Conservation (phyloP, 2,329 filamentous ascomycete genomes). For the Hymenotorrendiella dingleyae region DNA sequence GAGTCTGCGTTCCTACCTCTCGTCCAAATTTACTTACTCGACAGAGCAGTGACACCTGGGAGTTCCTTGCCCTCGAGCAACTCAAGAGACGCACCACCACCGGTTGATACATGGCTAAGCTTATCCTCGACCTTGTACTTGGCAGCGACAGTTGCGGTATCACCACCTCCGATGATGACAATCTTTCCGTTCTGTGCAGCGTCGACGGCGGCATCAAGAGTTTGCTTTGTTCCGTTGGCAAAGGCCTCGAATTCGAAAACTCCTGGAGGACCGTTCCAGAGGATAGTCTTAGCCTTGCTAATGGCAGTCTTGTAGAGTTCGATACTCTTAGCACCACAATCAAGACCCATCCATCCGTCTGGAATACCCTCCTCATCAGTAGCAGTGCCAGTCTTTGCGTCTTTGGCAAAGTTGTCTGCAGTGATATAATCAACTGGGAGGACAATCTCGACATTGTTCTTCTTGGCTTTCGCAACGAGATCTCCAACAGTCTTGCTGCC, state of each 20-base stretch:
- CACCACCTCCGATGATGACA: conserved; percentile 97
- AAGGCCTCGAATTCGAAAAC: conserved; percentile 98
- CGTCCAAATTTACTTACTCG: conserved; percentile 54
- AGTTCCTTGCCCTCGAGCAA: conserved; percentile 97
- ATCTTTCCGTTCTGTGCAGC: conserved; percentile 82
- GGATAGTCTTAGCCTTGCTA: conserved; percentile 83
- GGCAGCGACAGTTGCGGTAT: conserved; percentile 94
- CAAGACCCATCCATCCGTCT: conserved; percentile 96
- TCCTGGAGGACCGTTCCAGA: conserved; percentile 97
- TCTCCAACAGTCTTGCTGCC: conserved; percentile 85
- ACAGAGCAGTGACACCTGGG: conserved; percentile 88
- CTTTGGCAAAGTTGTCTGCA: conserved; percentile 85
- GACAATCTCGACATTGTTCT: conserved; percentile 91
- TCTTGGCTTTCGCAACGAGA: conserved; percentile 92
- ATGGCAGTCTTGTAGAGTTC: conserved; percentile 87
- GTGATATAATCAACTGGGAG: conserved; percentile 94
- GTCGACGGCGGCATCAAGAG: conserved; percentile 79
- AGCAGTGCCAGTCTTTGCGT: conserved; percentile 75
- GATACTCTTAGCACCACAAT: conserved; percentile 85
- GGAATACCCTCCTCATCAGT: conserved; percentile 86
- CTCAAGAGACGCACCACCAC: conserved; percentile 91
- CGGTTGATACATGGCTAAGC: conserved; percentile 96
- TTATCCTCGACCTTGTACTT: conserved; percentile 96
- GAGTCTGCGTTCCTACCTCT: conserved; percentile 18
- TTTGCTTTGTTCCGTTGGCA: conserved; percentile 84